Evolutionary conservation across 345 rosid genomes (phyloP).

Genomic region (Sapria himalayana): DNA sequence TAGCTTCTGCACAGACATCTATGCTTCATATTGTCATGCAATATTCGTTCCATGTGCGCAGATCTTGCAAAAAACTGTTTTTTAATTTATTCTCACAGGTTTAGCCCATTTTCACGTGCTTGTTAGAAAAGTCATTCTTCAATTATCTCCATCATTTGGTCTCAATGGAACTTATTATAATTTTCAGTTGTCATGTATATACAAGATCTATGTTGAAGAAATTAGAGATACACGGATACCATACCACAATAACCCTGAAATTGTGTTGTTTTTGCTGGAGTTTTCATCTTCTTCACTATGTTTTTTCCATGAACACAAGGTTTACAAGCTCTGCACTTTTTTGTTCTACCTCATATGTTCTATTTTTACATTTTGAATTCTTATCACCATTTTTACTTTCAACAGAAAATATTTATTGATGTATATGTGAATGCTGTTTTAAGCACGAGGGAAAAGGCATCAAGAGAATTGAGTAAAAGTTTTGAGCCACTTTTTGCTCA

Average conservation of each 20-base stretch:
- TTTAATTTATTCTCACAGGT: constrained; percentile 77
- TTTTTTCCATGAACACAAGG: constrained; percentile 50
- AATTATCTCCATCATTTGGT: no score
- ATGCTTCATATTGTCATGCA: constrained; percentile 39
- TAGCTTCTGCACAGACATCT: constrained; percentile 59
- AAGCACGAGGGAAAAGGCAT: constrained; percentile 61
- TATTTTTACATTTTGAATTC: not conserved
- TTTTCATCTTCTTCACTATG: constrained; percentile 30
- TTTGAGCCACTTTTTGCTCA: constrained; percentile 39
- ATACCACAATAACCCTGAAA: constrained; percentile 48
- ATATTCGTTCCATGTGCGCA: constrained; percentile 39
- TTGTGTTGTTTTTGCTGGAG: constrained; percentile 48
- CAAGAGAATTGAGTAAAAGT: constrained; percentile 32
- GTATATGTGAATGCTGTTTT: constrained; percentile 65
- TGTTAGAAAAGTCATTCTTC: no score
- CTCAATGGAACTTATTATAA: constrained; percentile 6
- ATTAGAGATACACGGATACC: constrained; percentile 46
- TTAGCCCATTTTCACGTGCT: not conserved
- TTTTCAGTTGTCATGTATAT: constrained; percentile 48
- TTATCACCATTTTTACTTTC: constrained; percentile 11
- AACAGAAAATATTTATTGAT: constrained; percentile 52
- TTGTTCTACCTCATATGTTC: no score
- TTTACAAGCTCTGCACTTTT: constrained; percentile 11
- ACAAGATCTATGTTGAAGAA: constrained; percentile 36
- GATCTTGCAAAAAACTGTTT: constrained; percentile 51